These are phyloP conservation scores for Coemansia sp. DNA, from an alignment of 192 early-diverging fungal genomes.

Conservation along the genomic window DNA sequence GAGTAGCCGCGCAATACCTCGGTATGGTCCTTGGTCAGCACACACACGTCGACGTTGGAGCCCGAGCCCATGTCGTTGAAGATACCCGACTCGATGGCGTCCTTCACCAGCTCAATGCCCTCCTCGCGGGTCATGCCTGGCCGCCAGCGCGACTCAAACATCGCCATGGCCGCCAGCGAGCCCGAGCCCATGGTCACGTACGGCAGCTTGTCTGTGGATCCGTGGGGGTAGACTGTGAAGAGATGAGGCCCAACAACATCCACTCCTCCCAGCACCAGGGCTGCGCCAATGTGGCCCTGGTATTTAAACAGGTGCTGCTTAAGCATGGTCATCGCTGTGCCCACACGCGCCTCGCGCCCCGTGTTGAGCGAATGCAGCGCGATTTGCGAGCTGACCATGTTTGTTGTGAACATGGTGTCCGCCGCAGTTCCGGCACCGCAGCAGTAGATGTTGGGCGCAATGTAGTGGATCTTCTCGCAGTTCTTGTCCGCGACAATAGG, in stretches of 20 bases:
- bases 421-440: constrained; percentile 99
- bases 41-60: constrained; percentile 90
- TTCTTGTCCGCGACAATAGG: constrained; percentile 99
- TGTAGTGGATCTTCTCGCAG: constrained; percentile 97
- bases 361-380: constrained; percentile 91
- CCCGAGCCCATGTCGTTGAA: constrained; percentile 99
- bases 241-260: constrained; percentile 89
- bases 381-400: constrained; percentile 87
- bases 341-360: constrained; percentile 81
- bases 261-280: constrained; percentile 89
- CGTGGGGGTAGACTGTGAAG: constrained; percentile 90
- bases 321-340: constrained; percentile 93
- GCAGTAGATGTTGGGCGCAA: constrained; percentile 98
- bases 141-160: constrained; percentile 88
- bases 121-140: constrained; percentile 80
- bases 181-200: constrained; percentile 97
- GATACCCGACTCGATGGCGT: constrained; percentile 95
- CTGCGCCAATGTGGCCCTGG: constrained; percentile 94
- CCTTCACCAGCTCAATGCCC: constrained; percentile 84
- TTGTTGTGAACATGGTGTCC: constrained; percentile 94
- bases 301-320: constrained; percentile 98
- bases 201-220: constrained; percentile 93
- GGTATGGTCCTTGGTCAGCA: constrained; percentile 81
- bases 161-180: constrained; percentile 91
- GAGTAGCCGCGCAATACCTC: constrained; percentile 84